These are phyloP conservation scores for Penicillium sp. DNA, from an alignment of 2,329 filamentous ascomycete species.

Conservation along the genomic window DNA sequence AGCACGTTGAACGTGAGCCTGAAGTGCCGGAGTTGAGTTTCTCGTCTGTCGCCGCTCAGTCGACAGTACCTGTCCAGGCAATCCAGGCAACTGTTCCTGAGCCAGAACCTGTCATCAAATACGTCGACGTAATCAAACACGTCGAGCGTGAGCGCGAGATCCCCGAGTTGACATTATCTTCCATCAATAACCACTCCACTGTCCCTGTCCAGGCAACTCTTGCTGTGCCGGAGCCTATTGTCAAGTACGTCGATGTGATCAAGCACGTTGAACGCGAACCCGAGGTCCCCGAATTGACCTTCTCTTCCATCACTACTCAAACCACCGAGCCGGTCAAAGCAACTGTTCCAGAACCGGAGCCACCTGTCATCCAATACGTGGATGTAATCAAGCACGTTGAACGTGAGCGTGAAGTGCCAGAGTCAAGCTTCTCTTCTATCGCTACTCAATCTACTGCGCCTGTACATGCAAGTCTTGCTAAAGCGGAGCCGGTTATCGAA, in stretches of 20 bases:
- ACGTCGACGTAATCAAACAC: constrained; percentile 7
- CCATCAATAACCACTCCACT: constrained; percentile 27
- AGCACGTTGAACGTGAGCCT: constrained; percentile 4
- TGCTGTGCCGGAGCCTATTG: constrained; percentile 16
- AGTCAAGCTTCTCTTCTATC: constrained; percentile 29
- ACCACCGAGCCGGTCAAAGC: constrained; percentile 23
- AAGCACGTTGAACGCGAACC: constrained; percentile 11
- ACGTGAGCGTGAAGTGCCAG: constrained; percentile 8
- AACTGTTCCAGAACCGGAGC: constrained; percentile 15
- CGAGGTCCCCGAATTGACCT: constrained; percentile 17
- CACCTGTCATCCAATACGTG: constrained; percentile 2
- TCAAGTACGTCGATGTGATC: constrained; percentile 8
- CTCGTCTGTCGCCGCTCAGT: constrained; percentile 33
- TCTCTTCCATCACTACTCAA: constrained; percentile 31
- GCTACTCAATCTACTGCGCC: constrained; percentile 27
- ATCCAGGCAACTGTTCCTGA: constrained; percentile 8
- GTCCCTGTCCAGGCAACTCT: constrained; percentile 20
- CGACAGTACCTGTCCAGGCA: constrained; percentile 21
- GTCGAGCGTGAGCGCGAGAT: constrained; percentile 9
- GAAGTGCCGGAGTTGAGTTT: constrained; percentile 23
- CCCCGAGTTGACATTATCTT: constrained; percentile 27
- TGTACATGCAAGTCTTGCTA: constrained; percentile 17
- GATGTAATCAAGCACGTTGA: constrained; percentile 7
- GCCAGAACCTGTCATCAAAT: constrained; percentile 13
- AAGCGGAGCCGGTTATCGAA: constrained; percentile 13